Percentiles rank a stretch among this genome's conserved stretches.
Conservation (phyloP, 371 early-diverging fungal species). For the Chytridium lagenaria region DNA sequence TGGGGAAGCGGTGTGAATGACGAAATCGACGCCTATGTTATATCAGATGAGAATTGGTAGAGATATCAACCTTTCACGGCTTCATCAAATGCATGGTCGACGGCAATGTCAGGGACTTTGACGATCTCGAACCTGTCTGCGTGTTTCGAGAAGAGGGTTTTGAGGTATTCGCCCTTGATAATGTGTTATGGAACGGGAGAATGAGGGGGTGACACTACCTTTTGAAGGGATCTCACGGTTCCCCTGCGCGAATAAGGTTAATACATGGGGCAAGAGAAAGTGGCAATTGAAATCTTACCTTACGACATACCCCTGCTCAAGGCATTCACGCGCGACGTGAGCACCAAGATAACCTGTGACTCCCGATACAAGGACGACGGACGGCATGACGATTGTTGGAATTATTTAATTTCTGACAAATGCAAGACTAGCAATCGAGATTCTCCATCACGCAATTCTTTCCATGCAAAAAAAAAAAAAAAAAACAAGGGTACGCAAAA, state of each 20-base stretch:
- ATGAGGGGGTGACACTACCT: too few relatives aligned
- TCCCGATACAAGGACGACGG: slow-evolving; percentile 36
- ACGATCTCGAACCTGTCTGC: slow-evolving; percentile 37
- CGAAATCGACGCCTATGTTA: slow-evolving; percentile 28
- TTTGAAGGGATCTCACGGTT: slow-evolving; percentile 33
- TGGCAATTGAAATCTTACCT: not conserved
- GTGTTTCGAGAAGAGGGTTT: slow-evolving; percentile 5
- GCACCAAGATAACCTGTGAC: slow-evolving; percentile 43
- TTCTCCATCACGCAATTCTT: too few relatives aligned
- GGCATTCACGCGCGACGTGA: slow-evolving; percentile 38
- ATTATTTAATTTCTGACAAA: not conserved
- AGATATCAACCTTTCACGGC: slow-evolving; percentile 34
- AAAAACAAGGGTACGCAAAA: too few relatives aligned
- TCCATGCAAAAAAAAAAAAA: too few relatives aligned
- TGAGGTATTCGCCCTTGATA: slow-evolving; percentile 1
- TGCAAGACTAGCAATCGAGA: too few relatives aligned
- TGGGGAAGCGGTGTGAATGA: slow-evolving; percentile 48
- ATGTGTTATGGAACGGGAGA: too few relatives aligned
- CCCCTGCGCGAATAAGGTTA: slow-evolving; percentile 14
- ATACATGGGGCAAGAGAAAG: not conserved
- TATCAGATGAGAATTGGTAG: not conserved
- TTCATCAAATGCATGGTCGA: slow-evolving; percentile 45
- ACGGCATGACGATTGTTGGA: slow-evolving; percentile 14
- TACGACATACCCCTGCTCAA: slow-evolving; percentile 35
- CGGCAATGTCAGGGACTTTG: slow-evolving; percentile 30